A percentile compares a stretch with the other conserved stretches of the same genome.
phyloP scores from a whole-genome alignment of 2,329 filamentous ascomycete genomes.

The Colletotrichum lentis region DNA sequence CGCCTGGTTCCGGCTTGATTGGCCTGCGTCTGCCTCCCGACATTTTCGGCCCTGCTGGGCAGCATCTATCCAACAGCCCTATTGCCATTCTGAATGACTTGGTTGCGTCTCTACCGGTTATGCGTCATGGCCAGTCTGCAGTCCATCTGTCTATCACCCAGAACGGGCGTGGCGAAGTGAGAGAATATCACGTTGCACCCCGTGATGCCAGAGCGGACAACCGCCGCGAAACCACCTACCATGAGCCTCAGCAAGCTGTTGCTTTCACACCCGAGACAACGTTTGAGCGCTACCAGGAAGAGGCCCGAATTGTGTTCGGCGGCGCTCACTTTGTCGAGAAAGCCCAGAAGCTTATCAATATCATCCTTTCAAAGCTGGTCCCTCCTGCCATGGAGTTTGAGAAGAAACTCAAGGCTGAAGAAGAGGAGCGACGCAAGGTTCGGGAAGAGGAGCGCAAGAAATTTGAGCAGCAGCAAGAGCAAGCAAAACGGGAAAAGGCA shows the following conservation, averaged over 20 bases:
- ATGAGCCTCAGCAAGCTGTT: constrained; percentile 77
- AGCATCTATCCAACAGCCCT: constrained; percentile 57
- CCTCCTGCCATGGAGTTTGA: constrained; percentile 86
- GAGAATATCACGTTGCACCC: constrained; percentile 58
- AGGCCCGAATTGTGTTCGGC: constrained; percentile 86
- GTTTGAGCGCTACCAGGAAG: constrained; percentile 83
- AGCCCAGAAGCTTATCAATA: constrained; percentile 70
- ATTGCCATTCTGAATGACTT: constrained; percentile 65
- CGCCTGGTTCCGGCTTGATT: constrained; percentile 60
- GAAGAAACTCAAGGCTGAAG: constrained; percentile 71
- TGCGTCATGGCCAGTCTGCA: constrained; percentile 58
- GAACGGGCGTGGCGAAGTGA: constrained; percentile 58
- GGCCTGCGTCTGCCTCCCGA: constrained; percentile 60
- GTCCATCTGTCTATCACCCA: constrained; percentile 68
- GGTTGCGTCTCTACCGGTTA: constrained; percentile 61
- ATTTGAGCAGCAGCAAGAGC: constrained; percentile 60
- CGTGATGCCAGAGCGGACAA: constrained; percentile 58
- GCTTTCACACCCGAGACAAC: constrained; percentile 78
- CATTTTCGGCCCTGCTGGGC: constrained; percentile 52
- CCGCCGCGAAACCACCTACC: constrained; percentile 56
- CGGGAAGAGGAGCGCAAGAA: constrained; percentile 67
- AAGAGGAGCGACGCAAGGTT: constrained; percentile 58
- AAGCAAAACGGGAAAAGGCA: constrained; percentile 72
- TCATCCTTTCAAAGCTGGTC: constrained; percentile 76
- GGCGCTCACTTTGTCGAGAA: constrained; percentile 69